These are phyloP conservation scores for Tieghemiomyces parasiticus DNA, from an alignment of 192 early-diverging fungal genomes.

Conservation along the genomic window DNA sequence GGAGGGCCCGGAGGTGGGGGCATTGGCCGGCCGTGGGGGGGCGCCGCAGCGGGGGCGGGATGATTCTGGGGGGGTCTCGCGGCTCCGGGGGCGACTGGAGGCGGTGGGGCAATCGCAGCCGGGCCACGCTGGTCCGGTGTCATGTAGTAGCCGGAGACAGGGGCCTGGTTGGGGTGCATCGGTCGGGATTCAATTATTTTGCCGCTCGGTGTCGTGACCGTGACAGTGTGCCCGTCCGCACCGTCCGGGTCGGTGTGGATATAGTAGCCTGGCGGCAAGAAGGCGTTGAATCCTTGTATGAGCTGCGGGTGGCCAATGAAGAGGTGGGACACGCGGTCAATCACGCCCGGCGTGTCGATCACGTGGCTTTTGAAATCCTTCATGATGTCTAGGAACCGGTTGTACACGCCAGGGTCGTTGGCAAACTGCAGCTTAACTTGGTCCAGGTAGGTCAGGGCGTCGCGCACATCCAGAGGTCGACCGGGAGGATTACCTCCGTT, in stretches of 20 bases:
- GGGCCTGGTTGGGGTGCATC: not conserved
- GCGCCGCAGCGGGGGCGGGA: no score
- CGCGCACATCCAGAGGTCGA: slow-evolving; percentile 70
- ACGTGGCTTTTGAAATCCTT: slow-evolving; percentile 97
- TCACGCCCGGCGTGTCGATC: slow-evolving; percentile 96
- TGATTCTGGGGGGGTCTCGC: no score
- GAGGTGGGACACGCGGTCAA: slow-evolving; percentile 89
- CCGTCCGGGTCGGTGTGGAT: slow-evolving; percentile 83
- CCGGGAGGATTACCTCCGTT: no score
- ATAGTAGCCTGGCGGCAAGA: slow-evolving; percentile 93
- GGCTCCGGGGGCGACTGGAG: no score
- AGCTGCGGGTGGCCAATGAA: slow-evolving; percentile 80
- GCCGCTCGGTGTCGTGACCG: slow-evolving; percentile 79
- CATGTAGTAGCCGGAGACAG: not conserved
- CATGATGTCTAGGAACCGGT: slow-evolving; percentile 97
- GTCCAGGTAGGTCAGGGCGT: slow-evolving; percentile 93
- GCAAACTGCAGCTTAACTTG: slow-evolving; percentile 88
- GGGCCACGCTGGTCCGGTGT: no score
- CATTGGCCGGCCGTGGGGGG: not conserved
- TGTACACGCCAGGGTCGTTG: slow-evolving; percentile 91
- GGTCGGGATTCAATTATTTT: not conserved
- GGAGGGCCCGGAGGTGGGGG: not conserved
- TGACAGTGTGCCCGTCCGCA: slow-evolving; percentile 52
- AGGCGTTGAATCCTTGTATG: slow-evolving; percentile 98
- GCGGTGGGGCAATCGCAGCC: no score